A percentile compares a stretch with the other conserved stretches of the same genome.
phyloP scores from a whole-genome alignment of 2,329 filamentous ascomycete species.

The Fusarium nygamai region DNA sequence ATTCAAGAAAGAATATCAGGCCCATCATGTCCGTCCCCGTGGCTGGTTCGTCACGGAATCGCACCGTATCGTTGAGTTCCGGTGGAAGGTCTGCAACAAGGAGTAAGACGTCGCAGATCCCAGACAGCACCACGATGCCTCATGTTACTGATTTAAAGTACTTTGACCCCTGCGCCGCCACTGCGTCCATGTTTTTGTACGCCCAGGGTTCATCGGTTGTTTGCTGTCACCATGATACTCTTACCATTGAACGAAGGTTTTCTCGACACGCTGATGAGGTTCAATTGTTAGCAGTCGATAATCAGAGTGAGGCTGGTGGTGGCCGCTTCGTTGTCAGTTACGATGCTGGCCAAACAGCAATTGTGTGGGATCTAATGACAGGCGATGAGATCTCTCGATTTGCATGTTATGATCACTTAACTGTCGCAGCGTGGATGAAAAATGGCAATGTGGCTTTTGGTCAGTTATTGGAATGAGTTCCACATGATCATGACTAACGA shows the following conservation, averaged over 20 bases:
- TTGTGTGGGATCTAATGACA: slow-evolving; percentile 95
- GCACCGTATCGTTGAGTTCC: slow-evolving; percentile 68
- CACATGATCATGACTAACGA: slow-evolving; percentile 29
- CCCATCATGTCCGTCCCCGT: slow-evolving; percentile 65
- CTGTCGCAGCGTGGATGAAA: slow-evolving; percentile 91
- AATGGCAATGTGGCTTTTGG: slow-evolving; percentile 98
- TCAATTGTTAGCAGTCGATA: slow-evolving; percentile 86
- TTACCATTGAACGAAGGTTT: slow-evolving; percentile 89
- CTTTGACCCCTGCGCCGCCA: slow-evolving; percentile 90
- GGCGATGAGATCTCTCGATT: slow-evolving; percentile 93
- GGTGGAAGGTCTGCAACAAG: slow-evolving; percentile 65
- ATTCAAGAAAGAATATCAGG: slow-evolving; percentile 49
- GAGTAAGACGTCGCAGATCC: slow-evolving; percentile 53
- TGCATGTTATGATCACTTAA: slow-evolving; percentile 86
- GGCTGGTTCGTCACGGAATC: slow-evolving; percentile 65
- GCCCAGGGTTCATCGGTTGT: slow-evolving; percentile 84
- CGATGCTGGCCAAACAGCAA: slow-evolving; percentile 88
- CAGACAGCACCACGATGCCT: slow-evolving; percentile 63
- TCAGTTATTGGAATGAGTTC: slow-evolving; percentile 56
- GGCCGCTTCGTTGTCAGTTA: slow-evolving; percentile 93
- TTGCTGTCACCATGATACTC: slow-evolving; percentile 90
- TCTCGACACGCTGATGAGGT: slow-evolving; percentile 85
- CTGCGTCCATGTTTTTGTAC: slow-evolving; percentile 90
- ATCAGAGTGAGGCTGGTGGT: slow-evolving; percentile 84
- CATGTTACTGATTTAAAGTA: slow-evolving; percentile 61